Evolutionary conservation across 768 basidiomycete genomes (phyloP).

Genomic region (Lyophyllum shimeji): DNA sequence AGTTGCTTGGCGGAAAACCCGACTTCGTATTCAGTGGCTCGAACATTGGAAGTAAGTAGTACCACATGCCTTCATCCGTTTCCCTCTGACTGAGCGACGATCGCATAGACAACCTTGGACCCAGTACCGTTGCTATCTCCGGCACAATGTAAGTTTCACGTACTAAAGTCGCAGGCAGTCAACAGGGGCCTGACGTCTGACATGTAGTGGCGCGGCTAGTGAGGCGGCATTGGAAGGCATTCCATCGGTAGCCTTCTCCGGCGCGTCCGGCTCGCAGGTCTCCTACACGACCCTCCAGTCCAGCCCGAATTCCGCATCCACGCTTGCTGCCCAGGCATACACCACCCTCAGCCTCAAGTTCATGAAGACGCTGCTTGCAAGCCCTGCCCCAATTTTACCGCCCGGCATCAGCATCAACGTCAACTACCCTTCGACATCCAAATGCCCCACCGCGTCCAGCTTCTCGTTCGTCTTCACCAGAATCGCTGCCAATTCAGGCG

Average conservation of each 20-base stretch:
- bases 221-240: conserved; percentile 42
- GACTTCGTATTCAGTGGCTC: conserved; percentile 39
- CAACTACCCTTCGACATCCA: conserved; percentile 43
- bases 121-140: conserved; percentile 28
- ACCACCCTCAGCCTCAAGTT: conserved; percentile 42
- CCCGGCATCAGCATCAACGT: conserved; percentile 44
- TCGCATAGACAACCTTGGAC: conserved; percentile 33
- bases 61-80: neutral
- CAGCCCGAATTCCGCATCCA: conserved; percentile 20
- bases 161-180: neutral
- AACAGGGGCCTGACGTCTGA: neutral
- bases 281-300: conserved; percentile 48
- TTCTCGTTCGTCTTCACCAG: conserved; percentile 48
- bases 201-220: conserved; percentile 42
- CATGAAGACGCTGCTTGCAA: conserved; percentile 29
- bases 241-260: conserved; percentile 51
- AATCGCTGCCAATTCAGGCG: conserved; percentile 26
- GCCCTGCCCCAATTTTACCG: conserved; percentile 37
- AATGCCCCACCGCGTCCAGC: conserved; percentile 34
- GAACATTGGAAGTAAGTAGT: conserved; percentile 29
- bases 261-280: conserved; percentile 37
- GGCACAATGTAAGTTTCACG: conserved; percentile 36
- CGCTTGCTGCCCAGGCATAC: conserved; percentile 40
- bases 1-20: conserved; percentile 31
- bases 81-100: neutral